phyloP scores from a whole-genome alignment of 139 green algal species.

The Chlorella sp. region DNA sequence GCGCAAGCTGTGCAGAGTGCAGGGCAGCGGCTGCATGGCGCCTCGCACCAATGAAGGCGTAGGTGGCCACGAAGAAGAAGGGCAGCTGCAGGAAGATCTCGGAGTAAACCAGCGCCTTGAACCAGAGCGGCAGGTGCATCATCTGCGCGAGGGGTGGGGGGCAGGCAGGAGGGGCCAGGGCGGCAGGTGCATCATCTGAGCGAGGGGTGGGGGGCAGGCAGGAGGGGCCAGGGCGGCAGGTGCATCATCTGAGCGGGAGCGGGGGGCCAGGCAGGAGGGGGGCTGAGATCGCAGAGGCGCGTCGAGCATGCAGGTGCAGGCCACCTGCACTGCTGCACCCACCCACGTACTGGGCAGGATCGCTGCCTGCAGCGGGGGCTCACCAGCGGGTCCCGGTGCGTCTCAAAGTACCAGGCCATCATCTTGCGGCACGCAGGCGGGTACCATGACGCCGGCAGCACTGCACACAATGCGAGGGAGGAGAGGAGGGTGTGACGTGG shows the following conservation, averaged over 20 bases:
- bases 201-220: neutral
- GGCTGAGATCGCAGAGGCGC: neutral
- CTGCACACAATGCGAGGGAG: constrained; percentile 21
- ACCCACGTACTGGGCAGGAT: too few species aligned
- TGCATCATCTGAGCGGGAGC: constrained; percentile 51
- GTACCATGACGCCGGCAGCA: constrained; percentile 49
- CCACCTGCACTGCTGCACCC: neutral
- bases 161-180: neutral
- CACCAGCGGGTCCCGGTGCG: constrained; percentile 70
- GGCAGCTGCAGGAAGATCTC: constrained; percentile 79
- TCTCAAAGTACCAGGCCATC: constrained; percentile 59
- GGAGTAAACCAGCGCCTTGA: constrained; percentile 65
- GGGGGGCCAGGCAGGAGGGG: neutral
- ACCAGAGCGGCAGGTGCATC: constrained; percentile 58
- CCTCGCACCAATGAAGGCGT: constrained; percentile 49
- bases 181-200: neutral
- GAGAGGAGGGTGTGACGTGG: neutral
- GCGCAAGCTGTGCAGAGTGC: too few species aligned
- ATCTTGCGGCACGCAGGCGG: constrained; percentile 39
- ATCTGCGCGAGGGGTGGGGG: constrained; percentile 47
- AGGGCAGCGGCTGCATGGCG: neutral
- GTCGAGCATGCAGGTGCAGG: neutral
- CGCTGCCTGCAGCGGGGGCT: too few species aligned
- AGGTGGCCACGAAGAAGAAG: constrained; percentile 78
- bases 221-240: constrained; percentile 21